Evolutionary conservation across 345 rosid genomes (phyloP), one percentile per base, ranked within the genome.

Genomic region (Brassica napus): DNA sequence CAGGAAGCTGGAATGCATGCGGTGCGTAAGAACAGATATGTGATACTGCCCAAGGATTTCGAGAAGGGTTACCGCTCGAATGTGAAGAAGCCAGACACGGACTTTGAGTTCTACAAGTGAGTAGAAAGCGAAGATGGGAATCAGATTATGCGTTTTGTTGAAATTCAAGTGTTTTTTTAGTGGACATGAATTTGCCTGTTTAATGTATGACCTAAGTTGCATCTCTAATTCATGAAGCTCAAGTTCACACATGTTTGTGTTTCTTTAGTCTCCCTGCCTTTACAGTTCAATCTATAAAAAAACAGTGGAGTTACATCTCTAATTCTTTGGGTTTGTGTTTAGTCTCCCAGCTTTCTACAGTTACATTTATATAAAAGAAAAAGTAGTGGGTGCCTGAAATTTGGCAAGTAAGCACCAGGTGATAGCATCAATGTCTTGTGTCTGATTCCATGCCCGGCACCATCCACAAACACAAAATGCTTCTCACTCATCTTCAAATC

Each of bases 1-100:
- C 99, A 95, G 82, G 99, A 95, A 85, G 99, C 99, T 35, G 99
- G 99, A 62, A 95, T 95, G 99, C 99, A 95, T 47, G 99, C 99
- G 2, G 99, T 95, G 10, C 85, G 99, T 28, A 95, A 95, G 89
- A 95, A 95, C 87, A 89, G 99, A 77, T 95, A 95, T 42, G 98
- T 95, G 65, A 95, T 95, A 44, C 87, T 93, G 37, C 98, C 99
- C 0, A 95, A 95, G 85, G 99, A 95, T 84, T 95, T 95, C 18
- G 99, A 95, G 86, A 95, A 93, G 86, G 99, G 99, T 2, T 95
- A 95, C 82, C 87, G 99, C 66, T 69, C 96, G 64, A 95, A 92
- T n/a, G 99, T 95, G 84, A 95, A 95, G 96, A 95, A 95, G 89
- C 94, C 99, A 11, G 99, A 93, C 81, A 93, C 98, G 1, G 98